Evolutionary conservation across 306 rosid species (phyloP), one percentile per base, ranked within the genome.

Genomic region (Corylus heterophylla): DNA sequence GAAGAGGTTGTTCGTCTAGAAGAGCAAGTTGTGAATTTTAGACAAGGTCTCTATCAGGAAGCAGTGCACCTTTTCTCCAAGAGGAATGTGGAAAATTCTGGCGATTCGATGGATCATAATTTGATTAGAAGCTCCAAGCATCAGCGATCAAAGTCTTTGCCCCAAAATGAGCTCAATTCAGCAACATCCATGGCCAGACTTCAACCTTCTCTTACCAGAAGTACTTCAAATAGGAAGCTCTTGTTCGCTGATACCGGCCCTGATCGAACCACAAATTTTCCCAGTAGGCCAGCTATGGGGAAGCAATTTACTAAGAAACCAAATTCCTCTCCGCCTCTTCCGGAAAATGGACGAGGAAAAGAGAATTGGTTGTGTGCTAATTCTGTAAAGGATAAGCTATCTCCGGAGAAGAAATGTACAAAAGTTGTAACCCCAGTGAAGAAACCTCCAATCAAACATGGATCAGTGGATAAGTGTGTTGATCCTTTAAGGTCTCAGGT

Each of bases 1-100:
- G 97, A 94, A 83, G 98, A 91, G 74, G 97, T 94, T 76, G 89
- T 92, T 66, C 77, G 93, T 81, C 78, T 92, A 61, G 97, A 94
- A 88, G 95, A 89, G 73, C 91, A 89, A 80, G 89, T 89, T 69
- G 98, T 92, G 80, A 92, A 85, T 89, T 91, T 92, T 73, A 85
- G 98, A 64, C 91, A 88, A 89, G 97, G 91, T 47, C 74, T 94
- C 12, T 92, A 91, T 78, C 97, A 92, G 79, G 93, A 94, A 86
- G 98, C 97, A 67, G 89, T 92, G 27, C 86, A 85, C 80, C 86
- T 82, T 70, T 88, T 90, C 74, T 79, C 97, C 5, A 88, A 87
- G 76, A 86, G 89, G 79, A 89, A 85, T 84, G 87, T 81, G 4
- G 97, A 91, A 69, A 85, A 51, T 80, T 77, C 55, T 54, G 66